Percentiles rank a stretch among this genome's conserved stretches.
phyloP scores from a whole-genome alignment of 192 early-diverging fungal genomes.

The Gaertneriomyces semiglobifer region DNA sequence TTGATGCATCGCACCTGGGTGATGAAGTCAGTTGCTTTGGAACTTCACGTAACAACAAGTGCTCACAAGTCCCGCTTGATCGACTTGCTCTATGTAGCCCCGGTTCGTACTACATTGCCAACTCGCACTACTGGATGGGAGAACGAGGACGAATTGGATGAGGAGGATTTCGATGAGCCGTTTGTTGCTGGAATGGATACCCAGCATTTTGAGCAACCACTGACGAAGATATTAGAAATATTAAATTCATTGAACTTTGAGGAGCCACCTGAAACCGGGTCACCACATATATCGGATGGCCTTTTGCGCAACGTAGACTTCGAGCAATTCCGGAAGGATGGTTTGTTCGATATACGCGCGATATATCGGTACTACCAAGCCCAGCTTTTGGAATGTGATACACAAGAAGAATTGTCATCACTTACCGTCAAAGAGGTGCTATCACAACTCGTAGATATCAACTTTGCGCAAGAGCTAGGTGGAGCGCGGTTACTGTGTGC shows the following conservation, averaged over 20 bases:
- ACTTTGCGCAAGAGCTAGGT: slow-evolving; percentile 66
- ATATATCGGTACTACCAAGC: slow-evolving; percentile 55
- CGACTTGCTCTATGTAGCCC: slow-evolving; percentile 43
- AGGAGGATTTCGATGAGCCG: slow-evolving; percentile 1
- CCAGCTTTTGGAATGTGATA: neutral
- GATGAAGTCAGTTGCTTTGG: slow-evolving; percentile 79
- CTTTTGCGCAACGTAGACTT: slow-evolving; percentile 8
- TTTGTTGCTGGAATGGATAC: neutral
- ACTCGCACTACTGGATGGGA: slow-evolving; percentile 1
- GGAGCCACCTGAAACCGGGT: slow-evolving; percentile 26
- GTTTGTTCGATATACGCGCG: slow-evolving; percentile 65
- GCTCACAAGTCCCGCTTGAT: slow-evolving; percentile 45
- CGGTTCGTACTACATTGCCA: slow-evolving; percentile 6
- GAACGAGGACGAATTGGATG: slow-evolving; percentile 1
- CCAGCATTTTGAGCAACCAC: slow-evolving; percentile 33
- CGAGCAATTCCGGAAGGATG: slow-evolving; percentile 20
- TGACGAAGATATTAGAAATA: slow-evolving; percentile 72
- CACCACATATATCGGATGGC: slow-evolving; percentile 15
- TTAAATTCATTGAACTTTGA: slow-evolving; percentile 66
- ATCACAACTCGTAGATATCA: slow-evolving; percentile 59
- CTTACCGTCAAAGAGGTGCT: neutral
- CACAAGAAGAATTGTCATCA: slow-evolving; percentile 5
- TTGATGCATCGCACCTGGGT: slow-evolving; percentile 89
- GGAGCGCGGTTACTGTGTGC: slow-evolving; percentile 66
- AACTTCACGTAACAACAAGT: slow-evolving; percentile 68